Evolutionary conservation across 140 eudicot genomes (phyloP).

Genomic region (Erigeron philadelphicus): DNA sequence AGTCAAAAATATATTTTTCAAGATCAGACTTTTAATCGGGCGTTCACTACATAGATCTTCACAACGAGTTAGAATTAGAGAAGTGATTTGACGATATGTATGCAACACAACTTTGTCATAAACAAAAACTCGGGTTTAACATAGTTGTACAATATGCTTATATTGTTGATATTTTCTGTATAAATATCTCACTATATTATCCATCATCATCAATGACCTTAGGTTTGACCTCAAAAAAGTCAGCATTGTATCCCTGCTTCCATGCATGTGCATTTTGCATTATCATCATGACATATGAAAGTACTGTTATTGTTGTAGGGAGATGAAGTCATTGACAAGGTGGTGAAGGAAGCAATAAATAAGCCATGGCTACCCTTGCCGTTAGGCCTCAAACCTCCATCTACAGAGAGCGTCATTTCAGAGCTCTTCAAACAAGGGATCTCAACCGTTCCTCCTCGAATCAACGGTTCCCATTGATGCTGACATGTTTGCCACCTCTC

Average conservation of each 20-base stretch:
- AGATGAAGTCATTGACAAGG: slow-evolving; percentile 69
- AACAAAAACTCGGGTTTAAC: too few species aligned
- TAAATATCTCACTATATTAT: background rate
- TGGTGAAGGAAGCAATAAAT: slow-evolving; percentile 84
- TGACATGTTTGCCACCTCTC: slow-evolving; percentile 28
- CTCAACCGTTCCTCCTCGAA: slow-evolving; percentile 49
- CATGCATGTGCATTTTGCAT: slow-evolving; percentile 23
- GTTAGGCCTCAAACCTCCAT: slow-evolving; percentile 78
- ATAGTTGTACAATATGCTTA: too few species aligned
- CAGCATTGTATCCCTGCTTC: background rate
- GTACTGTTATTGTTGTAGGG: slow-evolving; percentile 43
- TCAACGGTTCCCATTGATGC: slow-evolving; percentile 37
- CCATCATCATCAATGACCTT: slow-evolving; percentile 13
- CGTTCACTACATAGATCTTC: background rate
- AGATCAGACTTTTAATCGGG: background rate
- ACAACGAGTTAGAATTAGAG: background rate
- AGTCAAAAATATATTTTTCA: background rate
- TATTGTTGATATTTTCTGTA: too few species aligned
- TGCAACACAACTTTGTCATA: too few species aligned
- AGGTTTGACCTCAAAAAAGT: slow-evolving; percentile 15
- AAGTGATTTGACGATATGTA: too few species aligned
- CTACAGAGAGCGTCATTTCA: slow-evolving; percentile 59
- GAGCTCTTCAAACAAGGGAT: slow-evolving; percentile 78
- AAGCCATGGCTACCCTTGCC: slow-evolving; percentile 86
- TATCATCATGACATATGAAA: slow-evolving; percentile 10